These are phyloP conservation scores for Roridomyces roridus DNA, from an alignment of 768 basidiomycete genomes.

Conservation along the genomic window DNA sequence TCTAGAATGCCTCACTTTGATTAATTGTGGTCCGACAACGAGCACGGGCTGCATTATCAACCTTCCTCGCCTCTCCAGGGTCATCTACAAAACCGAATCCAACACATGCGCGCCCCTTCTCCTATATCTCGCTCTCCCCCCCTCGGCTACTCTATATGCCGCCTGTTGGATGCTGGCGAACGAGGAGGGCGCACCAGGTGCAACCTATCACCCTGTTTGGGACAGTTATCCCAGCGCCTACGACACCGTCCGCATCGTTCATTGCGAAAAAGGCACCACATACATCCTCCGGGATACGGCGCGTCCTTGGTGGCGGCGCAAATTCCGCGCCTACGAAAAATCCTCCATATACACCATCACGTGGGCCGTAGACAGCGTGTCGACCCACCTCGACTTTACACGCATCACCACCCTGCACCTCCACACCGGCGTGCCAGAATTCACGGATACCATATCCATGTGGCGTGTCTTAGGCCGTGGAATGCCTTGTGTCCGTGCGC, in stretches of 20 bases:
- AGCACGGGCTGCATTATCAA: slow-evolving; percentile 6
- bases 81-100: background rate
- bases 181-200: background rate
- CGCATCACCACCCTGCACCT: slow-evolving; percentile 15
- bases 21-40: slow-evolving; percentile 9
- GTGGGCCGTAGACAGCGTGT: background rate
- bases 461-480: background rate
- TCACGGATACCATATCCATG: background rate
- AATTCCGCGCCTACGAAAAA: background rate
- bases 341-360: background rate
- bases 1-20: slow-evolving; percentile 9
- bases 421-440: background rate
- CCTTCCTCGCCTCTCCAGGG: slow-evolving; percentile 8
- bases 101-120: background rate
- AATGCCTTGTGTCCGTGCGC: background rate
- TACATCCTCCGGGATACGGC: slow-evolving; percentile 8
- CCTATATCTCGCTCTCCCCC: background rate
- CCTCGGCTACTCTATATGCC: background rate
- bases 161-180: background rate
- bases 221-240: background rate
- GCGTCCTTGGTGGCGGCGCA: slow-evolving; percentile 9
- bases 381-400: background rate
- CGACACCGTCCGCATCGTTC: slow-evolving; percentile 21
- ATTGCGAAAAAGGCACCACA: background rate
- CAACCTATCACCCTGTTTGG: background rate